Evolutionary conservation across 495 filamentous ascomycete genomes (phyloP).

Genomic region (Trypethelium eluteriae): DNA sequence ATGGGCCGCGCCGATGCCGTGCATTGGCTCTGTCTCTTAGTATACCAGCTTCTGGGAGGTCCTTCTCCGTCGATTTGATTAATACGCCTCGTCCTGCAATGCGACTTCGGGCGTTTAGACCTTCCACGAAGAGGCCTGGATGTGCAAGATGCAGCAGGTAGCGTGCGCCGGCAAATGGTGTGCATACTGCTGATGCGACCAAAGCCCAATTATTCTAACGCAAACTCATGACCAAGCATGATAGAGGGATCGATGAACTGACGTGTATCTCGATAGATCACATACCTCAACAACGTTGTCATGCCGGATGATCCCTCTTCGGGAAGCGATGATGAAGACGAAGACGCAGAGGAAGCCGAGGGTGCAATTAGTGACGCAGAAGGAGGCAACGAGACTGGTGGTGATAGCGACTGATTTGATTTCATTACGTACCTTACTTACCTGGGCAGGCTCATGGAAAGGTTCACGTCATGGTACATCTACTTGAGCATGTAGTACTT

Average conservation of each 20-base stretch:
- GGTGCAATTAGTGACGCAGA: neutral
- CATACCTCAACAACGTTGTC: slow-evolving; percentile 41
- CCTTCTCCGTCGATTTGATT: neutral
- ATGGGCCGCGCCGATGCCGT: slow-evolving; percentile 10
- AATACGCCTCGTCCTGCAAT: neutral
- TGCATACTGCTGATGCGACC: neutral
- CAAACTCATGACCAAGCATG: neutral
- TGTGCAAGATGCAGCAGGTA: too few relatives aligned
- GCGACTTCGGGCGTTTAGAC: neutral
- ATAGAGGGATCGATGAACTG: neutral
- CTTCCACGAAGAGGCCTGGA: neutral
- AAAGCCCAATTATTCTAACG: too few relatives aligned
- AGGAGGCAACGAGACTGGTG: slow-evolving; percentile 11
- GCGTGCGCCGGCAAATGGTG: neutral
- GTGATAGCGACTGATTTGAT: slow-evolving; percentile 18
- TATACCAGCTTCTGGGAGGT: neutral
- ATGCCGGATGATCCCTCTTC: slow-evolving; percentile 34
- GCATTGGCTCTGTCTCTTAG: neutral
- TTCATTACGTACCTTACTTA: neutral
- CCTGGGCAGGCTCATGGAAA: too few relatives aligned
- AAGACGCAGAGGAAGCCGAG: slow-evolving; percentile 25
- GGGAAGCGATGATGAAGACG: slow-evolving; percentile 13
- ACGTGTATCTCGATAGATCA: slow-evolving; percentile 29
- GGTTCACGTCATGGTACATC: too few relatives aligned
- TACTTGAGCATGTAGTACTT: too few relatives aligned